phyloP scores from a whole-genome alignment of 495 filamentous ascomycete species.

The Parmelia sp. region DNA sequence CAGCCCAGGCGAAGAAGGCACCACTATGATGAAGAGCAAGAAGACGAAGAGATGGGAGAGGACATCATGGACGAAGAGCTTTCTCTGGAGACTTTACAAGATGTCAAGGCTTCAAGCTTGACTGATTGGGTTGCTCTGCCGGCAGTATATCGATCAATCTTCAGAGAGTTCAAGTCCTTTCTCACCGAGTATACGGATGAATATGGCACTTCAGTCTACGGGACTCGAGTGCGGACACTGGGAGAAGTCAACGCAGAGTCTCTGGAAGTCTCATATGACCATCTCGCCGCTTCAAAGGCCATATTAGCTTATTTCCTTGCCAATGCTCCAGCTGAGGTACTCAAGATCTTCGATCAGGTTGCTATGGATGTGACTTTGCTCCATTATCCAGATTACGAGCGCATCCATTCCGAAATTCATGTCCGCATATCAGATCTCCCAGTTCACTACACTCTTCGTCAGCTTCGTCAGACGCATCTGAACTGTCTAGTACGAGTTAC shows the following conservation, averaged over 20 bases:
- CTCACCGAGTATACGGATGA: conserved; percentile 92
- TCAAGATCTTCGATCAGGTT: conserved; percentile 95
- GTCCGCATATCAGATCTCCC: conserved; percentile 94
- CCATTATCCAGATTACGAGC: conserved; percentile 94
- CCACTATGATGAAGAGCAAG: conserved; percentile 87
- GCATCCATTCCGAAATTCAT: conserved; percentile 97
- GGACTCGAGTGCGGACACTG: conserved; percentile 82
- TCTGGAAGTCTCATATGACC: conserved; percentile 91
- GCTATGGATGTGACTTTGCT: conserved; percentile 92
- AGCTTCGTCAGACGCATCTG: conserved; percentile 91
- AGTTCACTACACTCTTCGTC: conserved; percentile 91
- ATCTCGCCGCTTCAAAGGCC: conserved; percentile 83
- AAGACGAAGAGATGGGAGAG: conserved; percentile 80
- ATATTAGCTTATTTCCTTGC: conserved; percentile 96
- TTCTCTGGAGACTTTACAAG: conserved; percentile 80
- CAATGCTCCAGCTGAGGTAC: conserved; percentile 86
- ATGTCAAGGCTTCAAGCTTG: conserved; percentile 87
- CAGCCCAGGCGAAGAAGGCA: conserved; percentile 74
- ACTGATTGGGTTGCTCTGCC: conserved; percentile 93
- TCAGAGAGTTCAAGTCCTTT: conserved; percentile 94
- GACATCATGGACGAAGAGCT: conserved; percentile 94
- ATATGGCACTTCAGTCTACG: conserved; percentile 83
- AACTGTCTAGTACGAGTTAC: conserved; percentile 93
- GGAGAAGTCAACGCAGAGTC: conserved; percentile 96
- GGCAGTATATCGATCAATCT: conserved; percentile 86